phyloP scores from a whole-genome alignment of 805 yeast genomes.

The Ascoidea asiatica region DNA sequence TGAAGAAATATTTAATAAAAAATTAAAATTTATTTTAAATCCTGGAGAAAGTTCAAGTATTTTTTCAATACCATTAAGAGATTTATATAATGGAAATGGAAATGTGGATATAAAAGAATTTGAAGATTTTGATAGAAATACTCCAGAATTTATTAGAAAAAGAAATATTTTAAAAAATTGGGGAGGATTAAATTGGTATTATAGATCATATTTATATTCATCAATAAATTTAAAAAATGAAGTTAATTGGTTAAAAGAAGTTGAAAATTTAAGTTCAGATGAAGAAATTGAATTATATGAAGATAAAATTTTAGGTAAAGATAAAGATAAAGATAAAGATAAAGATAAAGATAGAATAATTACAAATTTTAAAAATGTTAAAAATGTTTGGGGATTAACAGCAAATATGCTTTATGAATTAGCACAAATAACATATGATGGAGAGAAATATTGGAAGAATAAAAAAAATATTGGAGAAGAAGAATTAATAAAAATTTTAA shows the following conservation, averaged over 20 bases:
- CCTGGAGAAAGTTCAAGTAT: constrained; percentile 69
- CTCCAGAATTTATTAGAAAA: constrained; percentile 19
- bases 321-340: constrained; percentile 19
- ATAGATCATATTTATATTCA: constrained; percentile 50
- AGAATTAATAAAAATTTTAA: constrained; percentile 33
- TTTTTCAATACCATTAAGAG: constrained; percentile 57
- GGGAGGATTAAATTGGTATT: constrained; percentile 63
- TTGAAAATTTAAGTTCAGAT: constrained; percentile 47
- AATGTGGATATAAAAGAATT: constrained; percentile 8
- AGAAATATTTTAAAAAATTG: constrained; percentile 31
- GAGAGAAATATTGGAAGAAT: constrained; percentile 16
- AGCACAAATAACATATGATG: constrained; percentile 39
- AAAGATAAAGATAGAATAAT: constrained; percentile 17
- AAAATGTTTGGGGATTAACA: constrained; percentile 78
- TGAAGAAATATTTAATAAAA: constrained; percentile 14
- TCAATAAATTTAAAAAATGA: constrained; percentile 35
- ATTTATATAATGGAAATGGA: constrained; percentile 28
- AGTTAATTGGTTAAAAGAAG: constrained; percentile 47
- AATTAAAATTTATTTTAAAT: constrained; percentile 36
- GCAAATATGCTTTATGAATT: constrained; percentile 69
- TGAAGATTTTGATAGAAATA: constrained; percentile 21
- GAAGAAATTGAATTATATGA: constrained; percentile 33
- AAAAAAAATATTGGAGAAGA: constrained; percentile 33
- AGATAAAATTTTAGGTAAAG: neutral
- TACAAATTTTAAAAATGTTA: no score